These are phyloP conservation scores for Syncephalastrum contaminatum DNA, from an alignment of 371 early-diverging fungal species.

Conservation along the genomic window DNA sequence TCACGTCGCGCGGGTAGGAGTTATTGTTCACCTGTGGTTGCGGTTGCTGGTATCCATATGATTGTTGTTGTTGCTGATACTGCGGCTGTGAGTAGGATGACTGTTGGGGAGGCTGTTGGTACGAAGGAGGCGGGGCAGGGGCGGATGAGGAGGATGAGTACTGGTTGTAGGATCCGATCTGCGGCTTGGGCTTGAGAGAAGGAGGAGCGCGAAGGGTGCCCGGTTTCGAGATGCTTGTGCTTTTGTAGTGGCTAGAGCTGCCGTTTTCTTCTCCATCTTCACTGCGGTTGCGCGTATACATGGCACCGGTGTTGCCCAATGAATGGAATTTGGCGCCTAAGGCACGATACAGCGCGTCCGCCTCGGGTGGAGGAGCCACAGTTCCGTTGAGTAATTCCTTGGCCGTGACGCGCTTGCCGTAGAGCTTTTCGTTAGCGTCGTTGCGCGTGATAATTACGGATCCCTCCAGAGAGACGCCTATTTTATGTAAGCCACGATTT, in stretches of 20 bases:
- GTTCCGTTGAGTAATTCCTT: conserved; percentile 80
- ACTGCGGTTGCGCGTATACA: conserved; percentile 21
- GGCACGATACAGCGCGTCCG: conserved; percentile 80
- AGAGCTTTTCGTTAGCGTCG: conserved; percentile 89
- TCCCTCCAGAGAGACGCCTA: conserved; percentile 90
- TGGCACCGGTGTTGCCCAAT: conserved; percentile 20
- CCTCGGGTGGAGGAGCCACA: conserved; percentile 77
- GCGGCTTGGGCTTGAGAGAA: conserved; percentile 1
- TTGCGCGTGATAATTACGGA: conserved; percentile 88
- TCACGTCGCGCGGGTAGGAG: neutral
- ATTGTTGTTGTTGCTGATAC: no score
- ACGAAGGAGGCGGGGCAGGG: conserved; percentile 3
- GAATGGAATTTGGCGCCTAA: conserved; percentile 44
- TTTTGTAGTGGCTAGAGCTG: conserved; percentile 4
- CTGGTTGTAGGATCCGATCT: neutral
- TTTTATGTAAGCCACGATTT: no score
- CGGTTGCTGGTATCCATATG: no score
- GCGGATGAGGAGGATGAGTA: conserved; percentile 3
- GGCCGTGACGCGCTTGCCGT: conserved; percentile 76
- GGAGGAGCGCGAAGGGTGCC: conserved; percentile 11
- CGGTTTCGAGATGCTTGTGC: conserved; percentile 11
- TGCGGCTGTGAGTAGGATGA: neutral
- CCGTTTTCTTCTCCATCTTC: conserved; percentile 1
- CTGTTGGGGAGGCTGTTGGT: conserved; percentile 1
- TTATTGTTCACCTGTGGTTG: no score